phyloP scores from a whole-genome alignment of 1,284 basidiomycete genomes.

The Ganoderma multipileum region DNA sequence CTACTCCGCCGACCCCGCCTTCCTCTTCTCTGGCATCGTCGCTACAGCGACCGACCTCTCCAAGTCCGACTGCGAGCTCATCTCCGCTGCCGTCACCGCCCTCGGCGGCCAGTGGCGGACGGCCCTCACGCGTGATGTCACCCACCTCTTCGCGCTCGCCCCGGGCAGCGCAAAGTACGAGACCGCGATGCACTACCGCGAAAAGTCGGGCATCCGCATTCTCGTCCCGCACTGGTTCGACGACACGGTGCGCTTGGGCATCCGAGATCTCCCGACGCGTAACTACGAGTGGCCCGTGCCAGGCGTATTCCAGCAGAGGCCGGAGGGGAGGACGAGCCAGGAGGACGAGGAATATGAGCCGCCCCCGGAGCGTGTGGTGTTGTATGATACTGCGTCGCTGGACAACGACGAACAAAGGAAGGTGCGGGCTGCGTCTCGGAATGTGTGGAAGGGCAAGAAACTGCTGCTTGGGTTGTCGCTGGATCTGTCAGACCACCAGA shows the following conservation, averaged over 20 bases:
- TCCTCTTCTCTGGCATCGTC: constrained; percentile 85
- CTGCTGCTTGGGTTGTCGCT: constrained; percentile 68
- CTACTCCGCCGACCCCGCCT: constrained; percentile 78
- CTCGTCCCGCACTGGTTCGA: constrained; percentile 87
- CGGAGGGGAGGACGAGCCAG: constrained; percentile 31
- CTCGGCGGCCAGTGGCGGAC: constrained; percentile 86
- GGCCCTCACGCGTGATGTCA: constrained; percentile 82
- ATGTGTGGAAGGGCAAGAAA: constrained; percentile 56
- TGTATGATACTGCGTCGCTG: constrained; percentile 49
- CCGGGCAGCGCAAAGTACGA: constrained; percentile 62
- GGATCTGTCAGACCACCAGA: constrained; percentile 54
- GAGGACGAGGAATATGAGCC: constrained; percentile 41
- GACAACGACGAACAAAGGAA: constrained; percentile 30
- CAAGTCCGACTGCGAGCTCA: constrained; percentile 70
- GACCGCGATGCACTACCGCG: constrained; percentile 65
- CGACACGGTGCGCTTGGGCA: constrained; percentile 72
- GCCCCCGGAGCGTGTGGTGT: constrained; percentile 48
- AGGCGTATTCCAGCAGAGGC: constrained; percentile 46
- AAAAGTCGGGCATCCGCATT: constrained; percentile 62
- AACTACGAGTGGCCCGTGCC: constrained; percentile 82
- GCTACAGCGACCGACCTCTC: constrained; percentile 74
- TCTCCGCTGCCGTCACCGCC: constrained; percentile 73
- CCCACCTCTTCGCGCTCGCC: constrained; percentile 78
- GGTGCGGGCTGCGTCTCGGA: constrained; percentile 26
- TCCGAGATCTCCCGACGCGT: constrained; percentile 58